Base-by-base conservation (phyloP, 805 yeast genomes). In the Metschnikowia noctiluminum region DNA sequence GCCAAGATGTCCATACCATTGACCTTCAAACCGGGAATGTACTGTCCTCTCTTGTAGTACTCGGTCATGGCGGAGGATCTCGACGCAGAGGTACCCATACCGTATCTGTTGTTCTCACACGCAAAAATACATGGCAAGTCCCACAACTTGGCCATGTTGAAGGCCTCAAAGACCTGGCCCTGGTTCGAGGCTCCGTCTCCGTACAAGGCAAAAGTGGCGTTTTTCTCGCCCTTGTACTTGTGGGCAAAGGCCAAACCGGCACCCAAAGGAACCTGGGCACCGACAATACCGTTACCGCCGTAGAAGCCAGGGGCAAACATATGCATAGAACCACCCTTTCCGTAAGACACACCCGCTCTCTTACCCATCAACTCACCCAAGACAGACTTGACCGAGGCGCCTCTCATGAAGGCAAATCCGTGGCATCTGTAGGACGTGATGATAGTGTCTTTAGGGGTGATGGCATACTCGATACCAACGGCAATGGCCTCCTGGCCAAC, bases 241-340 rank as follows among this genome's bases (percentile, higher is more conserved):
- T 94, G 98, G 57, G 98, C 96, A 74, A 91, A 94, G n/a, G 97
- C 96, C 59, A 94, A 79, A 62, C 99, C 99, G 48, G 97, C 89
- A 68, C 99, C 99, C 62, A 94, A 80, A 56, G 99, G 96, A 49
- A 94, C 97, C 77, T 94, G 99, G 46, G 98, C 99, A 69, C 99
- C 99, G 48, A 94, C 99, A 70, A 94, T 94, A 79, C 99, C 99
- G 76, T 94, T 94, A 75, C 99, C 99, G 70, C 99, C 99, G 73
- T 86, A 94, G 80, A 94, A 94, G 53, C 95, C 95, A 41, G 85
- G 84, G 42, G 96, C 88, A 70, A 85, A 94, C 91, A 94, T 88
- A 78, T 94, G 99, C 99, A 94, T 94, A 57, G 99, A 94, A 62
- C 99, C 99, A 78, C 99, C 99, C 76, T 94, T 94, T 77, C 99